Evolutionary conservation across 1,284 basidiomycete genomes (phyloP), one percentile per base, ranked within the genome.

Genomic region (Peniophora sp.): DNA sequence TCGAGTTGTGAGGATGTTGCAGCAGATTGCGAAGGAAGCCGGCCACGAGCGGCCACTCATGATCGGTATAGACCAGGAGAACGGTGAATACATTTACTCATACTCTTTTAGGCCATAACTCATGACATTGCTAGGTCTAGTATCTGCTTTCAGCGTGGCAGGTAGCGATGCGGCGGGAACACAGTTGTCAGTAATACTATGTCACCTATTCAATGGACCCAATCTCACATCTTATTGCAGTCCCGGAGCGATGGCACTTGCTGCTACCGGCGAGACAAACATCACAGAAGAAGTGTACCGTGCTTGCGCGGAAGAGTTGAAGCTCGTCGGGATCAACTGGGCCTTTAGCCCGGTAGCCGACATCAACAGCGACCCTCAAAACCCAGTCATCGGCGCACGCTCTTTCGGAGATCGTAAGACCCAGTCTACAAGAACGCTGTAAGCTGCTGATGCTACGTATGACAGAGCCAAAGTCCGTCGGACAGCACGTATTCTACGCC

Each of bases 41-140:
- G 78, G 81, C 0, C 83, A 86, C 52, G 53, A 58, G 8, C 64
- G 56, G 9, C 83, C 81, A 1, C 66, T 86, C 22, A 68, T 85
- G 58, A 79, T 86, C 47, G 82, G 83, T 1, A 84, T 76, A 15
- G 83, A 86, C 66, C 85, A 86, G 62, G 85, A 87, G 60, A 83
- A 83, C 57, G 84, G 83, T 23, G 10, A 3, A 35, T 18, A 5
- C 9, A 27, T 39, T 15, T 15, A 3, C 6, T 12, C 3, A n/a
- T 23, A 18, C 12, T 6, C 12, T 12, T 32, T 12, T 6, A 32
- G n/a, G n/a, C n/a, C n/a, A n/a, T n/a, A n/a, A n/a, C n/a, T n/a
- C n/a, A n/a, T n/a, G n/a, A n/a, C n/a, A n/a, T n/a, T n/a, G 20
- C 11, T 53, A 84, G 83, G 83, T 39, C 69, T 85, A 3, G 79